These are phyloP conservation scores for Torulaspora indica DNA, from an alignment of 805 yeast species.

Conservation along the genomic window DNA sequence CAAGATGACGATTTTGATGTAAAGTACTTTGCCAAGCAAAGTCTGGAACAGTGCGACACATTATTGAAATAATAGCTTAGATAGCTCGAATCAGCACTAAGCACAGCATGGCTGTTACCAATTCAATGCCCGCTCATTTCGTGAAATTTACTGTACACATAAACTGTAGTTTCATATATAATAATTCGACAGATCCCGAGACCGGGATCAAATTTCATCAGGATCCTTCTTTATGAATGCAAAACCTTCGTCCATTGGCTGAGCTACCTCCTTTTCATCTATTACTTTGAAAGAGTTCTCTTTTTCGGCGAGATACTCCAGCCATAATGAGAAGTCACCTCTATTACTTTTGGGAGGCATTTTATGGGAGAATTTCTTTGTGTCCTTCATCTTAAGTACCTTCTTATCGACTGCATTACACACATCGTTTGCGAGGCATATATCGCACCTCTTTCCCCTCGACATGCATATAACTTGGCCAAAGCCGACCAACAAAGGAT, in stretches of 20 bases:
- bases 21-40: conserved; percentile 72
- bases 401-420: conserved; percentile 57
- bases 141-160: conserved; percentile 3
- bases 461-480: conserved; percentile 87
- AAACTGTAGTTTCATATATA: neutral
- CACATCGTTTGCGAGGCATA: conserved; percentile 55
- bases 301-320: conserved; percentile 25
- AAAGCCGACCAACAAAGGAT: conserved; percentile 85
- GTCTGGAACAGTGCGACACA: conserved; percentile 41
- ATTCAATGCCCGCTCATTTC: neutral
- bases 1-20: conserved; percentile 85
- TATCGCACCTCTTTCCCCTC: conserved; percentile 61
- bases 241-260: conserved; percentile 3
- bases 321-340: conserved; percentile 42
- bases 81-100: neutral
- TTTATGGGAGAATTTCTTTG: neutral
- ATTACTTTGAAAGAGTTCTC: conserved; percentile 5
- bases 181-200: neutral
- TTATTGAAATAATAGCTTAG: conserved; percentile 10
- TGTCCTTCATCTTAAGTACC: conserved; percentile 32
- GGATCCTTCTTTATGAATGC: conserved; percentile 3
- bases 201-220: neutral
- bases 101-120: neutral
- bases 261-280: conserved; percentile 4
- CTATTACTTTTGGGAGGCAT: conserved; percentile 20